These are phyloP conservation scores for Boletellus ananas DNA, from an alignment of 768 basidiomycete genomes.

Conservation along the genomic window DNA sequence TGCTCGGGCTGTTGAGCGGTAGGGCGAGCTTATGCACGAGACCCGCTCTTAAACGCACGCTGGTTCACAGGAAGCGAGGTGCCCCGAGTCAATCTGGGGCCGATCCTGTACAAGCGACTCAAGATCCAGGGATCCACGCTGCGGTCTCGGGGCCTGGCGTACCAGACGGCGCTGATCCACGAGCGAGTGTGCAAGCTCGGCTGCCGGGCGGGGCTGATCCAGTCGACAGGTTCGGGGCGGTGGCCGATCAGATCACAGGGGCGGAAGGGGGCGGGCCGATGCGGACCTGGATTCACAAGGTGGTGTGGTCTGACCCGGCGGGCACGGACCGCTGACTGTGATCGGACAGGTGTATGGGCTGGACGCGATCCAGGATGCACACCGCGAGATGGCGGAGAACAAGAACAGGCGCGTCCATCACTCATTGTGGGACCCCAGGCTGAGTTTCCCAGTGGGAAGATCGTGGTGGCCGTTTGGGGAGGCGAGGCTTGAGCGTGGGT, in stretches of 20 bases:
- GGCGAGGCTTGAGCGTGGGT: constrained; percentile 2
- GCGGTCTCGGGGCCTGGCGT: constrained; percentile 66
- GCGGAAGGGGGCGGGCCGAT: constrained; percentile 54
- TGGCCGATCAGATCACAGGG: constrained; percentile 58
- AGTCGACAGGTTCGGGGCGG: constrained; percentile 49
- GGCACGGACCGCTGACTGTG: constrained; percentile 5
- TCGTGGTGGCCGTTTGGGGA: constrained; percentile 25
- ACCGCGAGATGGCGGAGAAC: constrained; percentile 80
- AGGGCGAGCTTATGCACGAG: constrained; percentile 20
- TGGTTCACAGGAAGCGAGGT: constrained; percentile 46
- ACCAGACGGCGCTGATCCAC: constrained; percentile 69
- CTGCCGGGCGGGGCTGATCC: too few species aligned
- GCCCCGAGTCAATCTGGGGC: constrained; percentile 51
- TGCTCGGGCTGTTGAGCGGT: constrained; percentile 69
- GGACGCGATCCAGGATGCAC: constrained; percentile 75
- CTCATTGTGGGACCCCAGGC: background rate
- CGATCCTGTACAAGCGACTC: constrained; percentile 79
- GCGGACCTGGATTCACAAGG: constrained; percentile 77
- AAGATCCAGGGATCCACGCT: constrained; percentile 87
- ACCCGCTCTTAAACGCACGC: constrained; percentile 17
- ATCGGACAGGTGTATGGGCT: constrained; percentile 66
- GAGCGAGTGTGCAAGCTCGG: constrained; percentile 36
- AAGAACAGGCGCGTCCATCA: constrained; percentile 41
- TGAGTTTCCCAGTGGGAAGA: constrained; percentile 28
- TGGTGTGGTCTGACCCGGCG: constrained; percentile 27